phyloP scores from a whole-genome alignment of 345 rosid genomes.

The Eucalyptus camaldulensis region DNA sequence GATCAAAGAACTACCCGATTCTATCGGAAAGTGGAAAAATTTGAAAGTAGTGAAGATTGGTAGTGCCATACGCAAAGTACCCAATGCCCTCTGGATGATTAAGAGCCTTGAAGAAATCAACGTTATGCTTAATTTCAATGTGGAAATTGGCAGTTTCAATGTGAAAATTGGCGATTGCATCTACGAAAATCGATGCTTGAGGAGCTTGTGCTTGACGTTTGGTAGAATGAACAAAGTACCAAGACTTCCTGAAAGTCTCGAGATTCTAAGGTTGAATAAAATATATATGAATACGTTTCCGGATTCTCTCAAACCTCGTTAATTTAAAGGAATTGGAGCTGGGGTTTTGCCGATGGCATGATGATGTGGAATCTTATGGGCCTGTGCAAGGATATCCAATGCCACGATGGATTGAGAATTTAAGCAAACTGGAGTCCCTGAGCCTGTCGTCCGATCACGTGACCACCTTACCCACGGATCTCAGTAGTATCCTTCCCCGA shows the following conservation, averaged over 20 bases:
- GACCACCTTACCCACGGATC: fast-evolving
- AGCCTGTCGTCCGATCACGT: fast-evolving
- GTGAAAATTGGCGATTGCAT: too few species aligned
- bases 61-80: too few species aligned
- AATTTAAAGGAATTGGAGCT: not conserved
- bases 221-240: not conserved
- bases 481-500: too few species aligned
- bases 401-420: not conserved
- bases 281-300: not conserved
- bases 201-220: fast-evolving
- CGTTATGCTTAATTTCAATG: fast-evolving
- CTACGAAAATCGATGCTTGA: fast-evolving
- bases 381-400: not conserved
- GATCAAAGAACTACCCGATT: too few species aligned
- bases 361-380: fast-evolving
- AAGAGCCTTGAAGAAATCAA: too few species aligned
- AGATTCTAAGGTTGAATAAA: fast-evolving
- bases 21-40: too few species aligned
- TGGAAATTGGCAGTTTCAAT: too few species aligned
- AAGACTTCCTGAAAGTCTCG: not conserved
- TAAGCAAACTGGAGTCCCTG: not conserved
- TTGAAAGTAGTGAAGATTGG: too few species aligned
- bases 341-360: fast-evolving
- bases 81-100: too few species aligned
- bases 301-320: not conserved